Evolutionary conservation across 2,329 filamentous ascomycete genomes (phyloP).

Genomic region (Calonectria honghensis): DNA sequence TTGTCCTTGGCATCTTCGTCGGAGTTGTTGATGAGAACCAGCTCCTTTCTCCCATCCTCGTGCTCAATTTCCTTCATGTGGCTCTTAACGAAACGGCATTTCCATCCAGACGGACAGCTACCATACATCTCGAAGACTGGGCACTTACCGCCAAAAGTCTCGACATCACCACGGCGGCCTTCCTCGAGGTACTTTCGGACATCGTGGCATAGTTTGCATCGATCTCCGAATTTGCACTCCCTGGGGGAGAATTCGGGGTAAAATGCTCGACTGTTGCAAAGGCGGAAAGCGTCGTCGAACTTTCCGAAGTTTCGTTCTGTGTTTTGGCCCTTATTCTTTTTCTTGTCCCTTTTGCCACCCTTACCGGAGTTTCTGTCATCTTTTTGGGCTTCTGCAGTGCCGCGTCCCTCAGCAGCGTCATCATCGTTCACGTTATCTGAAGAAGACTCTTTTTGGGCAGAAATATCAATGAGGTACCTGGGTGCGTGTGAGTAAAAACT

Average conservation of each 20-base stretch:
- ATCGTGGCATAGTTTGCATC: constrained; percentile 89
- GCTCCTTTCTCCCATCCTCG: constrained; percentile 87
- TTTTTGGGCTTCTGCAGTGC: constrained; percentile 67
- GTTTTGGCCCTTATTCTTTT: constrained; percentile 82
- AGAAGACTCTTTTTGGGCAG: constrained; percentile 51
- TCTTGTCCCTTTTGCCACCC: constrained; percentile 64
- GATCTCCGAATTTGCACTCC: constrained; percentile 85
- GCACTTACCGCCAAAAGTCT: constrained; percentile 85
- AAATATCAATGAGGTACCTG: constrained; percentile 66
- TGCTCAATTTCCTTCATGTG: constrained; percentile 88
- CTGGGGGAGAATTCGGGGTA: constrained; percentile 87
- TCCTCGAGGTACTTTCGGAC: constrained; percentile 89
- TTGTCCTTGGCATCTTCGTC: constrained; percentile 54
- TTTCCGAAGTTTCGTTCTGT: constrained; percentile 87
- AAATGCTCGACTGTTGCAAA: constrained; percentile 85
- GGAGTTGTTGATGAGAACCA: constrained; percentile 76
- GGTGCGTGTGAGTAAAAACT: constrained; percentile 30
- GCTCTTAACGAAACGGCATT: constrained; percentile 91
- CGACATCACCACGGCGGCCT: constrained; percentile 86
- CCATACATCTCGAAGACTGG: constrained; percentile 87
- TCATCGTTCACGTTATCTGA: constrained; percentile 63
- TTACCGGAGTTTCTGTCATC: constrained; percentile 72
- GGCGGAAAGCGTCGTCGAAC: constrained; percentile 83
- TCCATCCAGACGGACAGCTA: constrained; percentile 90
- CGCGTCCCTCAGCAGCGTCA: constrained; percentile 69